Evolutionary conservation across 129 eudicot species (phyloP).

Genomic region (Flaveria sonorensis): DNA sequence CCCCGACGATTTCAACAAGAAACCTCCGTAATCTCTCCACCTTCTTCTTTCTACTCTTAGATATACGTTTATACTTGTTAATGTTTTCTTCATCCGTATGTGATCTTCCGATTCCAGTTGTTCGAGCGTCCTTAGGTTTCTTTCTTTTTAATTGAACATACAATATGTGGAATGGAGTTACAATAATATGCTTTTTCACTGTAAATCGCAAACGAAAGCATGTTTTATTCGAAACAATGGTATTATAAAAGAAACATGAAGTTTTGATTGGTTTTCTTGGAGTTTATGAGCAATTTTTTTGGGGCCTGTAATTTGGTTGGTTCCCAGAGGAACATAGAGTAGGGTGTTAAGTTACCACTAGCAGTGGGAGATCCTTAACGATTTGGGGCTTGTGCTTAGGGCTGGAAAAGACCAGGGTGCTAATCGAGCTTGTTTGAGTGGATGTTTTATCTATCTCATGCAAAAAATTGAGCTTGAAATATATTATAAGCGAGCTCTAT

Average conservation of each 20-base stretch:
- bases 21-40: conserved; percentile 42
- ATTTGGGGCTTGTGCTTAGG: conserved; percentile 6
- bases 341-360: background rate
- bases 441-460: background rate
- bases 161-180: background rate
- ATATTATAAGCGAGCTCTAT: background rate
- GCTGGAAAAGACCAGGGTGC: background rate
- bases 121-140: background rate
- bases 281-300: background rate
- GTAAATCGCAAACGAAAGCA: conserved; percentile 2
- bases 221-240: background rate
- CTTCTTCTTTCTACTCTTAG: conserved; percentile 2
- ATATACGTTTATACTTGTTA: background rate
- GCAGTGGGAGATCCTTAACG: background rate
- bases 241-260: background rate
- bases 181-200: background rate
- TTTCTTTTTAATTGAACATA: background rate
- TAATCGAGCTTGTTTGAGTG: too few relatives aligned
- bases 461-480: background rate
- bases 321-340: background rate
- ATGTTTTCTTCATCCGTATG: conserved; percentile 16
- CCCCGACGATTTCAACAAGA: conserved; percentile 34
- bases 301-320: background rate
- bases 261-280: background rate
- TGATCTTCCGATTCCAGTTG: conserved; percentile 7